Base-by-base conservation (phyloP, 306 rosid genomes). In the Rosa multiflora region DNA sequence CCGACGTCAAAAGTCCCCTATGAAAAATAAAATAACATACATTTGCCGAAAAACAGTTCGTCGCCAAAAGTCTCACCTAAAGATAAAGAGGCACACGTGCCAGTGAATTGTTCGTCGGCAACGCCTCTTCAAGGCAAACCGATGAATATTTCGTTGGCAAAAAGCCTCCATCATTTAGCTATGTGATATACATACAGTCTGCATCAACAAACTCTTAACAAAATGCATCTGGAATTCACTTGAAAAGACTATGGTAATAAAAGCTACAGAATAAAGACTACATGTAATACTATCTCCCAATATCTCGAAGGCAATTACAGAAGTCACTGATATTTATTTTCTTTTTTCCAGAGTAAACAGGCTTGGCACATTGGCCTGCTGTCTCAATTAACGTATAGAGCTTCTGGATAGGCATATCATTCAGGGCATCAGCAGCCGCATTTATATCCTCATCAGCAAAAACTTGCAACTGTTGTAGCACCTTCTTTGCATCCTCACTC, bases 301-400 rank as follows among this genome's bases (percentile, higher is more conserved):
- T 83, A 74, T 95, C 98, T 72, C 86, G 88, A 66, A 91, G 89
- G 89, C 94, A 91, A 76, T 90, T 88, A 58, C 76, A 90, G 80
- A 93, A 96, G 87, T 91, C 97, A 47, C 86, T 76, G 68, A 93
- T 76, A 70, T 80, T 80, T 59, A 93, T 93, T 88, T 93, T 93
- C 83, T 89, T 90, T 81, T 80, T 64, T 44, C 98, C 98, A 39
- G 99, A 85, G 82, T 68, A 96, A 80, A 91, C 85, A 23, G 96
- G 91, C 83, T 93, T 94, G 0, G 98, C 90, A 21, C 99, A 98
- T 81, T 95, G 98, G 1, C 93, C 98, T 63, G 99, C 99, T 94
- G 91, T 96, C 87, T 93, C 98, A 76, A 93, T 77, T 86, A 89
- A 64, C 91, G 86, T 89, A 82, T 89, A 96, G 48, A 96, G 88